phyloP scores from a whole-genome alignment of 768 basidiomycete genomes.

The Boletus reticulatus region DNA sequence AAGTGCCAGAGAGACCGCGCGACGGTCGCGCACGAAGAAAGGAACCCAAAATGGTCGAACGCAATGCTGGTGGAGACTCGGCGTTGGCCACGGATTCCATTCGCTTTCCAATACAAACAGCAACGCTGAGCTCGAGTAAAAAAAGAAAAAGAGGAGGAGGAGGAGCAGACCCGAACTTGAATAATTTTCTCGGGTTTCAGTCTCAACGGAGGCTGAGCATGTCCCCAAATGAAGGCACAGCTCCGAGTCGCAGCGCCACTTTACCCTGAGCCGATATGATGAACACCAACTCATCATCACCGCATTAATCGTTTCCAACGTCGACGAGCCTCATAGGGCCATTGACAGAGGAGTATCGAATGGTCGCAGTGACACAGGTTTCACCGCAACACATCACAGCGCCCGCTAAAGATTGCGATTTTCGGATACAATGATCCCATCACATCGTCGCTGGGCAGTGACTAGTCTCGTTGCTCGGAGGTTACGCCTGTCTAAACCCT shows the following conservation, averaged over 20 bases:
- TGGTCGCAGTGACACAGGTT: too few species aligned
- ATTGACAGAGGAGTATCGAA: too few species aligned
- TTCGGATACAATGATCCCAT: too few species aligned
- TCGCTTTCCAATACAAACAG: neutral
- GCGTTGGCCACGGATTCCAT: slow-evolving; percentile 18
- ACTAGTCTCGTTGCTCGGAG: too few species aligned
- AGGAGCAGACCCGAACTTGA: neutral
- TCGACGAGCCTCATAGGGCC: neutral
- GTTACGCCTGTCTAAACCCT: too few species aligned
- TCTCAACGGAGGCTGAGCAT: slow-evolving; percentile 15
- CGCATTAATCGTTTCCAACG: neutral
- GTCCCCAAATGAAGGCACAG: slow-evolving; percentile 9
- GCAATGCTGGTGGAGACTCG: slow-evolving; percentile 36
- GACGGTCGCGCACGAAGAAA: slow-evolving; percentile 64
- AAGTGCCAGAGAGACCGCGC: slow-evolving; percentile 64
- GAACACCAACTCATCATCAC: too few species aligned
- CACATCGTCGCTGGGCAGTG: too few species aligned
- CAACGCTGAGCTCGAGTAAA: neutral
- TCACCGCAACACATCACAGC: too few species aligned
- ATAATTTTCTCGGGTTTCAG: slow-evolving; percentile 11
- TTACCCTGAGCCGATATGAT: neutral
- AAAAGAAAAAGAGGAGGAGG: neutral
- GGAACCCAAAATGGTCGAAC: slow-evolving; percentile 66
- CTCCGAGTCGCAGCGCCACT: slow-evolving; percentile 3
- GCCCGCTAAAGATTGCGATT: too few species aligned